Conservation (phyloP, 2,329 filamentous ascomycete species). For the Cladobotryum protrusum region DNA sequence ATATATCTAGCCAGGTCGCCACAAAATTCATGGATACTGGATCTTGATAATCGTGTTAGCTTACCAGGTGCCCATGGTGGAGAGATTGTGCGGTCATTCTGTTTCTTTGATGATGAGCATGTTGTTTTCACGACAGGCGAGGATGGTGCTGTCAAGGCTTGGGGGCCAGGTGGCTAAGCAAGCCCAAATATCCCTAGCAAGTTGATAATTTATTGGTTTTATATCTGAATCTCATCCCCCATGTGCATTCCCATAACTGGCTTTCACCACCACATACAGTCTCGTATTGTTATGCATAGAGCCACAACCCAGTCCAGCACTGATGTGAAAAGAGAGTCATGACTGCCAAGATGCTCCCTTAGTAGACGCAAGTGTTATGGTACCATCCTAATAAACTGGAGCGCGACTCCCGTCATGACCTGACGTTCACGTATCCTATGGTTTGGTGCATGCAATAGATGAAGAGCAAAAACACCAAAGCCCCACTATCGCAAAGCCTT, state of each 20-base stretch:
- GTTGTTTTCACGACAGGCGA: slow-evolving; percentile 54
- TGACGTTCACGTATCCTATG: too few species aligned
- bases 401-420: too few species aligned
- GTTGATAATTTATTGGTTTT: background rate
- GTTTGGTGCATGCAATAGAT: too few species aligned
- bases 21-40: slow-evolving; percentile 46
- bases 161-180: slow-evolving; percentile 33
- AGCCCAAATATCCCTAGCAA: background rate
- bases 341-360: too few species aligned
- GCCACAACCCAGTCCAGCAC: background rate
- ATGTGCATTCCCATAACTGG: background rate
- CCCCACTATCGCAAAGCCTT: too few species aligned
- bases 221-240: background rate
- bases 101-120: slow-evolving; percentile 55
- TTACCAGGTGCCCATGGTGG: slow-evolving; percentile 56
- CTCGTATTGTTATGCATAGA: background rate
- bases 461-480: too few species aligned
- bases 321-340: background rate
- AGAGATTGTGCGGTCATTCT: slow-evolving; percentile 59
- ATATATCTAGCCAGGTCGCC: slow-evolving; percentile 50
- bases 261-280: background rate
- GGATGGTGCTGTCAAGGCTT: slow-evolving; percentile 52
- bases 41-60: slow-evolving; percentile 50
- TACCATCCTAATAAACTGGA: too few species aligned
- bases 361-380: too few species aligned